These are phyloP conservation scores for Elongisporangium prolatum DNA, from an alignment of 352 stramenopile genomes.

Conservation along the genomic window DNA sequence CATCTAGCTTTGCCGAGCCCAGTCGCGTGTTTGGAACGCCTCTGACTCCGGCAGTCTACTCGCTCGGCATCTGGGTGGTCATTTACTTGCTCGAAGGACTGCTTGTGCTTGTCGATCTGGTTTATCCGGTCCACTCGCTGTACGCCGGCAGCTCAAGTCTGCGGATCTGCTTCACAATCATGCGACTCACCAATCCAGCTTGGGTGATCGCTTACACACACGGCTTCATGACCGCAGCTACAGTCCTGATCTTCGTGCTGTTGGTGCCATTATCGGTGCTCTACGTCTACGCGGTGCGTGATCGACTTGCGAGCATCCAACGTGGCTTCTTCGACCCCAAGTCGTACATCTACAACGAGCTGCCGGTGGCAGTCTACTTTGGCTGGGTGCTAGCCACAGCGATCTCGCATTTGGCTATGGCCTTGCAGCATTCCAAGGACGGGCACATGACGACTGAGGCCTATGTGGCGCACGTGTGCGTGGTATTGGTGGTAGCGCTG, in stretches of 20 bases:
- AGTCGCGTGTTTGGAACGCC: conserved; percentile 54
- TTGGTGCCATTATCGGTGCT: conserved; percentile 12
- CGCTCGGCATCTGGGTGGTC: conserved; percentile 48
- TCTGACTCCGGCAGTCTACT: conserved; percentile 37
- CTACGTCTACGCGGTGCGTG: conserved; percentile 47
- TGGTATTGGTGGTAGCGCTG: conserved; percentile 39
- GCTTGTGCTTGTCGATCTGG: conserved; percentile 61
- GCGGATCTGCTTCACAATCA: conserved; percentile 54
- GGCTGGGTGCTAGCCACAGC: conserved; percentile 44
- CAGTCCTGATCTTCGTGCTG: conserved; percentile 46
- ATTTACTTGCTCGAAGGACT: conserved; percentile 57
- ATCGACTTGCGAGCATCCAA: background rate
- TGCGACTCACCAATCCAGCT: conserved; percentile 60
- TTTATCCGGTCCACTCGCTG: conserved; percentile 60
- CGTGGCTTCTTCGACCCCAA: conserved; percentile 17
- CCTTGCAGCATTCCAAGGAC: conserved; percentile 41
- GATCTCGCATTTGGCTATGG: conserved; percentile 37
- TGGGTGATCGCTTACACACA: conserved; percentile 63
- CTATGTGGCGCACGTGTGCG: conserved; percentile 34
- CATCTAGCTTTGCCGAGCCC: conserved; percentile 39
- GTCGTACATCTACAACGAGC: conserved; percentile 52
- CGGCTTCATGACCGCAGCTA: conserved; percentile 45
- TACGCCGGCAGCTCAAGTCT: conserved; percentile 67
- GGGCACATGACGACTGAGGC: conserved; percentile 39
- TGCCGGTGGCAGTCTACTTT: conserved; percentile 53